Evolutionary conservation across 2,329 filamentous ascomycete genomes (phyloP), one percentile per base, ranked within the genome.

Genomic region (Tolypocladium ophioglossoides): DNA sequence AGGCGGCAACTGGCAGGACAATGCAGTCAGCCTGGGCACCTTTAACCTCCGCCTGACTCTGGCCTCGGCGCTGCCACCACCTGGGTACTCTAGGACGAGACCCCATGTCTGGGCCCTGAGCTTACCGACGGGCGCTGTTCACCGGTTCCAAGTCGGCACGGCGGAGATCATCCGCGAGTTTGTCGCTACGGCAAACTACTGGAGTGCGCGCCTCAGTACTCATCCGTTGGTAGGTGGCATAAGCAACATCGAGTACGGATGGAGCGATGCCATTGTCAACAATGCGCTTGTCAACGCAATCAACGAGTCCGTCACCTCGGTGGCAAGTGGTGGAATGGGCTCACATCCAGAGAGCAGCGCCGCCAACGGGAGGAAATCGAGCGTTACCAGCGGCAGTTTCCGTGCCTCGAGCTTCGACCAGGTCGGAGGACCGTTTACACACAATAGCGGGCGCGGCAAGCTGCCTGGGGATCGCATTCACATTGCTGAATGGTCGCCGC

Each of bases 1-100:
- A 60, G 94, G 94, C 57, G 94, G 94, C 27, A 97, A 99, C 69
- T 99, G 94, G 94, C 92, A 92, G 69, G 91, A 96, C 61, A 97
- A 95, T 66, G 94, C 94, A 6, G 91, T 95, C 59, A 89, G 85
- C 59, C 77, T 96, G 11, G 91, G 89, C 62, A 87, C 86, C 22
- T 97, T 96, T 69, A 84, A 87, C 46, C 82, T 99, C 9, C 83
- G 91, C 22, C 91, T 97, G 68, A 95, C 91, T 0, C 87, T 97
- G 59, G 94, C 94, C 12, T 96, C 90, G 54, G 84, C 87, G 0
- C 80, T 99, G 16, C 94, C 94, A 10, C 81, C 91, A 1, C 92
- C 94, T 0, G 94, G 94, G 12, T 97, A 97, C 70, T 96, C 91
- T 37, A 91, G 95, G 64, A 82, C 85, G 32, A 80, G 94, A 12